phyloP scores from a whole-genome alignment of 2,329 filamentous ascomycete species.

The Xylariaceae sp. region DNA sequence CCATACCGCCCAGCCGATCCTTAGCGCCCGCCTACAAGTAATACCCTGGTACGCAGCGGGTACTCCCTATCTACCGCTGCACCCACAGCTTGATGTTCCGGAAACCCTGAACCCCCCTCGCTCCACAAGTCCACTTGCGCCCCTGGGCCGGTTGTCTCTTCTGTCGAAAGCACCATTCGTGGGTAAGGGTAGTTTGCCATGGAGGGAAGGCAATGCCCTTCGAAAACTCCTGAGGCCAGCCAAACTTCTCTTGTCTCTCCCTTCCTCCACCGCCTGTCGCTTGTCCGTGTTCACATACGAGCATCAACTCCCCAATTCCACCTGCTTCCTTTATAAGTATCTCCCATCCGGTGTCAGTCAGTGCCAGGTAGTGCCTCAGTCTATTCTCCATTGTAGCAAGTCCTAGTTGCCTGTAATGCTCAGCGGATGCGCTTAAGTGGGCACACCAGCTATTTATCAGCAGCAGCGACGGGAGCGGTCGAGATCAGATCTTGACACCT shows the following conservation, averaged over 20 bases:
- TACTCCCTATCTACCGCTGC: conserved; percentile 25
- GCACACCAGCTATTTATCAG: conserved; percentile 5
- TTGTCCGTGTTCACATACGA: conserved; percentile 2
- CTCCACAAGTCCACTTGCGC: conserved; percentile 27
- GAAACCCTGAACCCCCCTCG: conserved; percentile 27
- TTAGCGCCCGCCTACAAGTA: background rate
- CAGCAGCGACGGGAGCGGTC: background rate
- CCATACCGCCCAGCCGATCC: background rate
- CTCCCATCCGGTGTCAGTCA: background rate
- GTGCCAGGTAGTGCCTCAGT: background rate
- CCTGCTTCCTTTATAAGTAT: background rate
- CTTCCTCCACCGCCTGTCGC: conserved; percentile 29
- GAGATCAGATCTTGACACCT: background rate
- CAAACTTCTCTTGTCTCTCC: conserved; percentile 30
- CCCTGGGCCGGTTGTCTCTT: conserved; percentile 27
- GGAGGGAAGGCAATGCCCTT: conserved; percentile 24
- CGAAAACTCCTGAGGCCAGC: conserved; percentile 30
- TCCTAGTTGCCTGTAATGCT: background rate
- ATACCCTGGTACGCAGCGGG: conserved; percentile 14
- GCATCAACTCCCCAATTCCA: background rate
- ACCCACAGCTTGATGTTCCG: conserved; percentile 27
- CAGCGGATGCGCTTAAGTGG: conserved; percentile 11
- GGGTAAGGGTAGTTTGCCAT: conserved; percentile 28
- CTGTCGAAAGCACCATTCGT: conserved; percentile 25
- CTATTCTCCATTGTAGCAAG: background rate